These are phyloP conservation scores for Capsicum rhomboideum DNA, from an alignment of 257 asterid genomes.

Conservation along the genomic window DNA sequence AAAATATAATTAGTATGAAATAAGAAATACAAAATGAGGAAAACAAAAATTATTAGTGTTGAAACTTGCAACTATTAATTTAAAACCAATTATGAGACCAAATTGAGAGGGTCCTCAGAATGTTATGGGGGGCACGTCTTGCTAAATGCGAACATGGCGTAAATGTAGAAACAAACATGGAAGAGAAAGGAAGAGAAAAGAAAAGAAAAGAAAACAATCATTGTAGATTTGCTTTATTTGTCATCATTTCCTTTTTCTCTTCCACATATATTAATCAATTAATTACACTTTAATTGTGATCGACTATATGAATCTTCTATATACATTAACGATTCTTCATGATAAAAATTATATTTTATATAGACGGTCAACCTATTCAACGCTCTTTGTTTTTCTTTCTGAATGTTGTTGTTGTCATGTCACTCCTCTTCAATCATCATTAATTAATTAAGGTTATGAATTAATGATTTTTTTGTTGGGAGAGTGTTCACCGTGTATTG, in stretches of 20 bases:
- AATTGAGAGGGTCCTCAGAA: not conserved
- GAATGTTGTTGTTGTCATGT: not conserved
- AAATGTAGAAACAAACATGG: no score
- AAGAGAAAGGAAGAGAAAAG: not conserved
- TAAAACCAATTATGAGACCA: not conserved
- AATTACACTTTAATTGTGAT: not conserved
- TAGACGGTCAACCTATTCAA: no score
- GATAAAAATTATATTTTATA: no score
- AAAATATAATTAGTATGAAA: no score
- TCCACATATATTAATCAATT: not conserved
- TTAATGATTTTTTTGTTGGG: not conserved
- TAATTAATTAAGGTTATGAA: no score
- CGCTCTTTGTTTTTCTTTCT: not conserved
- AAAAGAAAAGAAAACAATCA: not conserved
- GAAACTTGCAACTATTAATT: not conserved
- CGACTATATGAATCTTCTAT: not conserved
- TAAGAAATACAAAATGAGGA: not conserved
- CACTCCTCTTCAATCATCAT: not conserved
- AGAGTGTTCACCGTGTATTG: not conserved
- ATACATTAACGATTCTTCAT: not conserved
- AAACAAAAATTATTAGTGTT: not conserved
- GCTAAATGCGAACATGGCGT: not conserved
- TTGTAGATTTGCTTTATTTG: not conserved
- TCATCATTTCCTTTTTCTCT: not conserved
- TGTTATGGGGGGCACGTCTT: not conserved